Base-by-base conservation (phyloP, 106 monocot species). In the Gastrodia elata region DNA sequence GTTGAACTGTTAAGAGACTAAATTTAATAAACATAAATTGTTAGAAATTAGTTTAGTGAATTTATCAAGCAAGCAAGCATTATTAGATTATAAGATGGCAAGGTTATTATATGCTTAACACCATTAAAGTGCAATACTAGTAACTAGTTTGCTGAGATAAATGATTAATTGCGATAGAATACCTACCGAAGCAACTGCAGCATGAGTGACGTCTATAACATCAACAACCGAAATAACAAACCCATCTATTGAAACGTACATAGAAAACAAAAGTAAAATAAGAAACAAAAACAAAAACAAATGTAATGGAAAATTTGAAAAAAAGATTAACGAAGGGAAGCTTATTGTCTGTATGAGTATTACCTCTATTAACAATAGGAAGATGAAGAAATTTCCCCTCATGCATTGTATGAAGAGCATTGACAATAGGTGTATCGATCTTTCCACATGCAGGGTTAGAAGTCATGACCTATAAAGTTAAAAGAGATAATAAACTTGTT, bases 341-440 rank as follows among this genome's bases (percentile, higher is more conserved):
- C 2, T 67, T 6, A 20, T 67, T n/a, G 16, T 6, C 6, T 18
- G 34, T 13, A 65, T 35, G 13, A 18, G 35, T 25, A 15, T 69
- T 76, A 86, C 85, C 82, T 82, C 79, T 86, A 70, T 82, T 82
- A 20, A 86, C 73, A 56, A 86, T 73, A 79, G 85, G 85, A 38
- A 86, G 79, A 72, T 86, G 85, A 56, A 86, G 81, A 76, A 86
- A 86, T 82, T 79, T 86, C 67, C 82, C 85, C 75, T 79, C 82
- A 71, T 86, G 82, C 85, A 86, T 82, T 64, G 76, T 82, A 72
- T 86, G 85, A 34, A 86, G 71, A 48, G 85, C 85, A 86, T 86
- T 79, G 2, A 86, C 75, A 72, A 86, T 86, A 20, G 85, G 82
- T n/a, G 82, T 86, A 22, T 86, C 82, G 39, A 82, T 27, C 38